phyloP scores from a whole-genome alignment of 2,329 filamentous ascomycete species.

The Alternaria atra region DNA sequence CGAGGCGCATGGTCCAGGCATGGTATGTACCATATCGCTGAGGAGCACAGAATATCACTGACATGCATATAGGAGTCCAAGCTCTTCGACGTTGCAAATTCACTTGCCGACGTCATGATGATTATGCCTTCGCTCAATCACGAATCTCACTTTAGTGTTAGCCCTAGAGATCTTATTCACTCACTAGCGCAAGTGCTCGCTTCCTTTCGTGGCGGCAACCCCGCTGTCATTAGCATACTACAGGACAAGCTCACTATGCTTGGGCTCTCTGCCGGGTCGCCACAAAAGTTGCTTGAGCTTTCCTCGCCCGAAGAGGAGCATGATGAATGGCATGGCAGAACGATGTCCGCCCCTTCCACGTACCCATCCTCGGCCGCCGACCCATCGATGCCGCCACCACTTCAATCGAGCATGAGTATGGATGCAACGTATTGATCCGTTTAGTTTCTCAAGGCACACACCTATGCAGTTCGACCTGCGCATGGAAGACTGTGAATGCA shows the following conservation, averaged over 20 bases:
- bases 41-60: not conserved
- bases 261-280: conserved; percentile 39
- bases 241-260: conserved; percentile 43
- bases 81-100: conserved; percentile 48
- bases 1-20: conserved; percentile 49
- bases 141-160: conserved; percentile 41
- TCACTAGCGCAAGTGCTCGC: conserved; percentile 42
- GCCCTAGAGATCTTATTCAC: conserved; percentile 47
- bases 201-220: conserved; percentile 46
- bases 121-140: conserved; percentile 46
- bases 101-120: conserved; percentile 50
- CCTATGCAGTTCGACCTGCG: not conserved
- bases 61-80: conserved; percentile 41
- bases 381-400: conserved; percentile 20
- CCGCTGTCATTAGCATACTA: conserved; percentile 45
- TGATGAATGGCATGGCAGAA: conserved; percentile 35
- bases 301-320: conserved; percentile 45
- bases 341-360: conserved; percentile 29
- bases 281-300: conserved; percentile 42
- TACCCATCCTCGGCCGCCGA: conserved; percentile 16
- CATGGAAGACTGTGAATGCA: not conserved
- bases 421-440: conserved; percentile 9
- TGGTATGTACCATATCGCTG: conserved; percentile 32
- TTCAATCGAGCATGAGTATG: conserved; percentile 30
- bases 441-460: not conserved